These are phyloP conservation scores for Penicillium simplicissimum DNA, from an alignment of 495 filamentous ascomycete genomes.

Conservation along the genomic window DNA sequence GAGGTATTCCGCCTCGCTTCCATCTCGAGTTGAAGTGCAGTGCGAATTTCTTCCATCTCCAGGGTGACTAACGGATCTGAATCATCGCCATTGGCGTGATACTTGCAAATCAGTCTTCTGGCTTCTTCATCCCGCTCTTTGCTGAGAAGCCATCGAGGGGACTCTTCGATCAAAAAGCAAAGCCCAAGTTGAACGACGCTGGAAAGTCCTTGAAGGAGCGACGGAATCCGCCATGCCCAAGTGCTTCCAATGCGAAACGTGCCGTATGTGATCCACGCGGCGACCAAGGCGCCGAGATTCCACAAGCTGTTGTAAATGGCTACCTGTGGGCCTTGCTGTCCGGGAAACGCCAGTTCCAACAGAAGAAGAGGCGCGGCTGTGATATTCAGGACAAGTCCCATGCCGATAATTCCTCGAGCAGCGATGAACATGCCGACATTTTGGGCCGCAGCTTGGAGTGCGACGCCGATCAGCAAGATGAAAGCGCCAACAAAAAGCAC, in stretches of 20 bases:
- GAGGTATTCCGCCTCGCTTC: constrained; percentile 30
- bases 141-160: constrained; percentile 39
- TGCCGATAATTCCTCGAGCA: constrained; percentile 29
- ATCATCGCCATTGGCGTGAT: constrained; percentile 31
- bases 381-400: constrained; percentile 22
- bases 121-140: constrained; percentile 43
- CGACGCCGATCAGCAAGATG: constrained; percentile 23
- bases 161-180: constrained; percentile 41
- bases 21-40: constrained; percentile 30
- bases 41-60: constrained; percentile 32
- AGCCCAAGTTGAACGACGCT: constrained; percentile 42
- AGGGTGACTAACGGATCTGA: constrained; percentile 20
- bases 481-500: constrained; percentile 19
- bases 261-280: constrained; percentile 24
- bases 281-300: constrained; percentile 58
- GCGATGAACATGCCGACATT: constrained; percentile 30
- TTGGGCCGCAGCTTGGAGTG: constrained; percentile 20
- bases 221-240: constrained; percentile 50
- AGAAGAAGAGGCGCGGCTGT: constrained; percentile 31
- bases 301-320: constrained; percentile 61
- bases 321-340: constrained; percentile 24
- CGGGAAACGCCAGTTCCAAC: constrained; percentile 33
- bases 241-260: constrained; percentile 31
- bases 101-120: constrained; percentile 43
- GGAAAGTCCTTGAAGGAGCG: constrained; percentile 44